phyloP scores from a whole-genome alignment of 768 basidiomycete species.

The Daedaleopsis nitida region DNA sequence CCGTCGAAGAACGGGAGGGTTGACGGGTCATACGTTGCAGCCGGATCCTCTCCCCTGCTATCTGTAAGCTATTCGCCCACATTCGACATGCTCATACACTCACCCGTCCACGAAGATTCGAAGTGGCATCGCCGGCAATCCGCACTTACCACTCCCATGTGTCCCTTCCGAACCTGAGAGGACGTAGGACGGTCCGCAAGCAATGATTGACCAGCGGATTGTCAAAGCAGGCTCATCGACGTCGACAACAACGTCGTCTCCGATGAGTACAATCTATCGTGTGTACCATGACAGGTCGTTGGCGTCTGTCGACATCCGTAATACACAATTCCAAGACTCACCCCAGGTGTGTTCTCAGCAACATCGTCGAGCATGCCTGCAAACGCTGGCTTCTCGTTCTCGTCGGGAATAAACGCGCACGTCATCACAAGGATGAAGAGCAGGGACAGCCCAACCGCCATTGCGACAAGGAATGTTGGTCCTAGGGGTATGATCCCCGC shows the following conservation, averaged over 20 bases:
- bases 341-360: conserved; percentile 47
- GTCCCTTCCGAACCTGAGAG: conserved; percentile 48
- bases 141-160: conserved; percentile 48
- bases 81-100: conserved; percentile 10
- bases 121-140: conserved; percentile 46
- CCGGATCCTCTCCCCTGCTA: conserved; percentile 38
- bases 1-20: conserved; percentile 45
- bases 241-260: conserved; percentile 60
- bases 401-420: conserved; percentile 49
- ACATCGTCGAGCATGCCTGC: conserved; percentile 41
- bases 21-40: conserved; percentile 46
- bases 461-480: conserved; percentile 30
- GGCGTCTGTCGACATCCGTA: no score
- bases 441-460: conserved; percentile 47
- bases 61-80: not conserved
- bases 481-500: conserved; percentile 31
- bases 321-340: conserved; percentile 26
- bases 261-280: conserved; percentile 53
- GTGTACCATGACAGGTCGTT: not conserved
- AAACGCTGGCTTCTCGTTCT: conserved; percentile 46
- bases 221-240: conserved; percentile 58
- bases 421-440: conserved; percentile 52
- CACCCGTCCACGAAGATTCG: conserved; percentile 54
- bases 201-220: conserved; percentile 57
- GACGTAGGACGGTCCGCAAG: conserved; percentile 48